Evolutionary conservation across 1,284 basidiomycete species (phyloP).

Genomic region (Taiwanofungus camphoratus): DNA sequence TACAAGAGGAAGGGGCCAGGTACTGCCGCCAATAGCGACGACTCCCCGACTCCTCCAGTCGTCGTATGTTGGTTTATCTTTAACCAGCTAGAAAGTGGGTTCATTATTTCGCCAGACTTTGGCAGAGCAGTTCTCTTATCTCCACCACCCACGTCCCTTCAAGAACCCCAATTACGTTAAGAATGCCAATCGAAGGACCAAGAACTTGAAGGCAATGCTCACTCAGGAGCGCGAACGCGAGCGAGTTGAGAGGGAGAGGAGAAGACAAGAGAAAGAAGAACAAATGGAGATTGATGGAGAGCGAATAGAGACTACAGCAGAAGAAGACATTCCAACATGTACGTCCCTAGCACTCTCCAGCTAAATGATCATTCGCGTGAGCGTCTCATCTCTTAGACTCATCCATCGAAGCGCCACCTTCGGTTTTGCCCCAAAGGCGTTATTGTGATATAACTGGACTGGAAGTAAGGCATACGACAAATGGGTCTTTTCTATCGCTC

Average conservation of each 20-base stretch:
- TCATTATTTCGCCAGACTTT: constrained; percentile 39
- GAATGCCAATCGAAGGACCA: constrained; percentile 62
- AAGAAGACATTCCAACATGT: constrained; percentile 69
- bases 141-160: constrained; percentile 64
- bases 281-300: constrained; percentile 37
- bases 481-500: background rate
- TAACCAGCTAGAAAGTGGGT: background rate
- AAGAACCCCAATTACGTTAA: constrained; percentile 67
- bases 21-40: constrained; percentile 21
- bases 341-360: constrained; percentile 21
- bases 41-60: constrained; percentile 26
- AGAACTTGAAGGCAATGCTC: constrained; percentile 71
- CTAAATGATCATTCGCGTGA: background rate
- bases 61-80: constrained; percentile 11
- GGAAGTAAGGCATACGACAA: too few species aligned
- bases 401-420: constrained; percentile 83
- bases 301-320: constrained; percentile 21
- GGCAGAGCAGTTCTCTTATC: constrained; percentile 66
- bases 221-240: constrained; percentile 72
- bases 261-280: constrained; percentile 40
- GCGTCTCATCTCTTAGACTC: constrained; percentile 48
- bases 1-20: constrained; percentile 24
- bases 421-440: constrained; percentile 68
- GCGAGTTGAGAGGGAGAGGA: constrained; percentile 53
- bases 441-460: constrained; percentile 88